Base-by-base conservation (phyloP, 768 basidiomycete genomes). In the Phlebiopsis flavidoalba region DNA sequence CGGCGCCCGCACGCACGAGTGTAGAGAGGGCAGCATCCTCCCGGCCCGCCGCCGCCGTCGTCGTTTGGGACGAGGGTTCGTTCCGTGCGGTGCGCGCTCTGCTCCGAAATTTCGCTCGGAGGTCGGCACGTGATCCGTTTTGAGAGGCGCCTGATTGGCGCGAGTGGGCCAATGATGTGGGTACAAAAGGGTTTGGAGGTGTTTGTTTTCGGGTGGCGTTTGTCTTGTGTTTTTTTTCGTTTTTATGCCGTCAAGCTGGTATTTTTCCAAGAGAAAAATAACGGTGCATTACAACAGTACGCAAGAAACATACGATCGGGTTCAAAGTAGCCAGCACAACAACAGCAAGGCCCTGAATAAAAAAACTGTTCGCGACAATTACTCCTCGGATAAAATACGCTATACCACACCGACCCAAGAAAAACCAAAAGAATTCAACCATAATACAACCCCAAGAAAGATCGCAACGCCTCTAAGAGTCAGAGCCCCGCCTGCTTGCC, bases 401-500 rank as follows among this genome's bases (percentile, higher is more conserved):
- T 21, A 21, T 11, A n/a, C 10, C 19, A 31, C 24, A 31, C 12
- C 5, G n/a, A 14, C 50, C 17, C 17, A 3, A 3, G 8, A 24
- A 33, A 45, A 33, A 40, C n/a, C n/a, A n/a, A n/a, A n/a, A n/a
- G n/a, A n/a, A n/a, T n/a, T n/a, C n/a, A n/a, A n/a, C n/a, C n/a
- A n/a, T n/a, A n/a, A n/a, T n/a, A n/a, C n/a, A n/a, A n/a, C 2
- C 21, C 35, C 15, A n/a, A n/a, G 21, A 11, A 15, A 14, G 36
- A 5, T 33, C 11, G 40, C 15, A n/a, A 21, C 4, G 35, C 26
- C 12, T 19, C 58, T 36, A 62, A 22, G 57, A 53, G 35, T 62
- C 61, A n/a, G 49, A 22, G n/a, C 14, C 57, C 61, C n/a, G 61
- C 5, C 57, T 62, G 61, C 57, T 58, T 47, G 51, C n/a, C 61